These are phyloP conservation scores for Solanum pimpinellifolium DNA, from an alignment of 257 asterid species.

Conservation along the genomic window DNA sequence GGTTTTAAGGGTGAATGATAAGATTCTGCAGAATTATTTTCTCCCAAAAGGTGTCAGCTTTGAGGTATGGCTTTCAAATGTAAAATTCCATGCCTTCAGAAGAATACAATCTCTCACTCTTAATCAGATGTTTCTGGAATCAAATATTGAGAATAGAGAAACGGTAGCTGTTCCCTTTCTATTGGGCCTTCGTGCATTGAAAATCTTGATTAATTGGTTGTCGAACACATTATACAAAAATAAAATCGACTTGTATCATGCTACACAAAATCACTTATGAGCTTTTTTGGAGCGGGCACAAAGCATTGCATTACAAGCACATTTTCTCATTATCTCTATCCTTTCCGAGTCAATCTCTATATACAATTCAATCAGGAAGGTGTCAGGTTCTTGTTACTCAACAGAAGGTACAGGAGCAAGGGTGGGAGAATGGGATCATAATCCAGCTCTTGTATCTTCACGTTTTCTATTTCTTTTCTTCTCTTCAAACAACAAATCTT, in stretches of 20 bases:
- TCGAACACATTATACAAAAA: not conserved
- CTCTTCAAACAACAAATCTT: not conserved
- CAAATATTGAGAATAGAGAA: not conserved
- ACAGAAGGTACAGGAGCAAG: not conserved
- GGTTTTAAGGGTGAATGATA: conserved; percentile 12
- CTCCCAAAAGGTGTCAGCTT: not conserved
- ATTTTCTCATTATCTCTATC: not conserved
- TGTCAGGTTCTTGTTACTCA: not conserved
- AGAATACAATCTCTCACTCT: not conserved
- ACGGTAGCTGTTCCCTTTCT: not conserved
- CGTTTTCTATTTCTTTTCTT: not conserved
- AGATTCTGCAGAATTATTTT: not conserved
- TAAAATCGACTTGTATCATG: not conserved
- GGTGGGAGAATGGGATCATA: not conserved
- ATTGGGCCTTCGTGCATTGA: not conserved
- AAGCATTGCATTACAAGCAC: not conserved
- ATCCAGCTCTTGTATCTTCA: not conserved
- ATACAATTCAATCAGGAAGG: not conserved
- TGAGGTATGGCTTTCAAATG: not conserved
- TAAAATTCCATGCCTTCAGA: not conserved
- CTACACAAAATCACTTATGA: not conserved
- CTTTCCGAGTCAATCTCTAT: not conserved
- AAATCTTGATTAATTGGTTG: not conserved
- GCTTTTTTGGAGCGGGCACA: not conserved
- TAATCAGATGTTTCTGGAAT: not conserved